A percentile compares a stretch with the other conserved stretches of the same genome.
phyloP scores from a whole-genome alignment of 305 asterid genomes.

The Rubia tinctorum region DNA sequence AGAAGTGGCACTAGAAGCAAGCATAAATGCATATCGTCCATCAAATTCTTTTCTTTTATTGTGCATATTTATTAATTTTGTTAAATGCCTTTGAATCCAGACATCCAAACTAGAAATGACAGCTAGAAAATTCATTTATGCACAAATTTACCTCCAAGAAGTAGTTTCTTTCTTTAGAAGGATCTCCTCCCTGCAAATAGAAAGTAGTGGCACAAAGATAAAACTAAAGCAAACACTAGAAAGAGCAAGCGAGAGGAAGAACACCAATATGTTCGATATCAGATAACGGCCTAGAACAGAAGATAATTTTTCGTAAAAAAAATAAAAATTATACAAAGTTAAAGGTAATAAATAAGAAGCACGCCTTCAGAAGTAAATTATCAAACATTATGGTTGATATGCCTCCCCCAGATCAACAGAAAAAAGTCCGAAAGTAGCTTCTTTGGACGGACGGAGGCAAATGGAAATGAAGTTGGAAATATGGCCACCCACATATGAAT shows the following conservation, averaged over 20 bases:
- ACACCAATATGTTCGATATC: no score
- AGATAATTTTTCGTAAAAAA: neutral
- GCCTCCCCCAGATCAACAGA: neutral
- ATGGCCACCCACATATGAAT: neutral
- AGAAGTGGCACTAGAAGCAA: neutral
- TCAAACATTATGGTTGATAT: neutral
- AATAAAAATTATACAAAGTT: neutral
- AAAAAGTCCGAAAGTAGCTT: neutral
- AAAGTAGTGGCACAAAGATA: conserved; percentile 5
- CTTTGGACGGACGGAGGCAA: neutral
- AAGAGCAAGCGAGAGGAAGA: neutral
- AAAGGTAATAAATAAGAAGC: neutral
- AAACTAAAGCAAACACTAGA: neutral
- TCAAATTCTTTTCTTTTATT: neutral
- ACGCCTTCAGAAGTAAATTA: neutral
- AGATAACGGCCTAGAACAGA: no score
- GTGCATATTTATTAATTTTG: neutral
- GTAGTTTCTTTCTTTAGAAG: conserved; percentile 60
- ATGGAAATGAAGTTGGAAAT: neutral
- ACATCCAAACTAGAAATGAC: neutral
- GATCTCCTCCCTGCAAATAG: conserved; percentile 60
- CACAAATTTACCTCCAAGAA: conserved; percentile 51
- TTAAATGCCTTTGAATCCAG: neutral
- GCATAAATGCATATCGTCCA: neutral
- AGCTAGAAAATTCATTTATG: neutral